A percentile compares a stretch with the other conserved stretches of the same genome.
Evolutionary conservation across 2,329 filamentous ascomycete species (phyloP).

Genomic region (Pestalotiopsis sp.): DNA sequence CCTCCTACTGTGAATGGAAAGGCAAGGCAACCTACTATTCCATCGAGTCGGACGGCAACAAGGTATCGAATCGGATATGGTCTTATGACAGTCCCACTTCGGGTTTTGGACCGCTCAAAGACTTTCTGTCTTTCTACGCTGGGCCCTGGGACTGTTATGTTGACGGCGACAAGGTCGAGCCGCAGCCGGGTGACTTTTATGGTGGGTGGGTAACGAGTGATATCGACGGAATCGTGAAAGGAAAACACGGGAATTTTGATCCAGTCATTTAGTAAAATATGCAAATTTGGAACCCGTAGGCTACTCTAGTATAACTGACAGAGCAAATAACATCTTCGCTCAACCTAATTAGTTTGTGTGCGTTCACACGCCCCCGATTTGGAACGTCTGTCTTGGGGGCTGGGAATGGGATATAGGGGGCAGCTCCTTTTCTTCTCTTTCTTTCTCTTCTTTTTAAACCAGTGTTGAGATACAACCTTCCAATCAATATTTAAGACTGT

Average conservation of each 20-base stretch:
- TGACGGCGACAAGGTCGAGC: constrained; percentile 58
- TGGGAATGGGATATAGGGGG: too few relatives aligned
- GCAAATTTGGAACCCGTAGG: too few relatives aligned
- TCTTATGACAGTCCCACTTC: constrained; percentile 55
- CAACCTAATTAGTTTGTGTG: too few relatives aligned
- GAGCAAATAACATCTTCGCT: neutral
- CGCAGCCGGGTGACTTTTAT: constrained; percentile 64
- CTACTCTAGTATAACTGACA: neutral
- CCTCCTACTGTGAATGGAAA: constrained; percentile 61
- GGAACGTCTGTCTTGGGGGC: too few relatives aligned
- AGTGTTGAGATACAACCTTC: too few relatives aligned
- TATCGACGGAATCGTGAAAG: constrained; percentile 52
- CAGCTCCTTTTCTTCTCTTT: too few relatives aligned
- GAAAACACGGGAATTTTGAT: constrained; percentile 39
- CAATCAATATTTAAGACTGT: neutral
- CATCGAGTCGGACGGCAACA: constrained; percentile 35
- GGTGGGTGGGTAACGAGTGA: constrained; percentile 65
- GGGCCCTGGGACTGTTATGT: constrained; percentile 64
- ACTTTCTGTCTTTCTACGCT: constrained; percentile 60
- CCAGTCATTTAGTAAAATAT: constrained; percentile 29
- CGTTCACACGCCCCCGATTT: too few relatives aligned
- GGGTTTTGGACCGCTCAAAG: constrained; percentile 52
- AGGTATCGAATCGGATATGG: constrained; percentile 56
- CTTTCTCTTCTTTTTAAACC: too few relatives aligned
- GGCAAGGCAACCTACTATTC: constrained; percentile 60